phyloP scores from a whole-genome alignment of 2,329 filamentous ascomycete genomes.

The Blastomyces parvus region DNA sequence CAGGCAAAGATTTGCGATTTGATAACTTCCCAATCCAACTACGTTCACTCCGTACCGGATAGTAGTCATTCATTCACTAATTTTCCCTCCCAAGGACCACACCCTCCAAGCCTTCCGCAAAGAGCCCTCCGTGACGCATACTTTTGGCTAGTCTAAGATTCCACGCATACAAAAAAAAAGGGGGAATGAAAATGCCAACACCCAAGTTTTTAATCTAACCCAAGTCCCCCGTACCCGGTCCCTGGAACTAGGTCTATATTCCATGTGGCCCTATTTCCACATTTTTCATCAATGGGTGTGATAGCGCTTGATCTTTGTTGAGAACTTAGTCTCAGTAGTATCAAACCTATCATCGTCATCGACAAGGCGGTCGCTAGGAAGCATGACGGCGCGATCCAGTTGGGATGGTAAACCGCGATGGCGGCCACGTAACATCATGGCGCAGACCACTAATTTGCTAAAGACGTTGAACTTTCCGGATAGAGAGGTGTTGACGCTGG shows the following conservation, averaged over 20 bases:
- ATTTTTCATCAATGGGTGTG: constrained; percentile 3
- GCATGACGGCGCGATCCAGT: constrained; percentile 39
- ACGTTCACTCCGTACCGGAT: no score
- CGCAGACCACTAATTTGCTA: constrained; percentile 46
- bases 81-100: no score
- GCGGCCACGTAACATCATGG: constrained; percentile 47
- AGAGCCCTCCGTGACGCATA: no score
- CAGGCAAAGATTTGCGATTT: no score
- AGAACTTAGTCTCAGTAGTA: background rate
- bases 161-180: no score
- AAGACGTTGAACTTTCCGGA: constrained; percentile 40
- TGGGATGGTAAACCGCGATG: constrained; percentile 48
- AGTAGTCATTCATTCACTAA: no score
- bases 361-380: constrained; percentile 32
- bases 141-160: no score
- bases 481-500: constrained; percentile 24
- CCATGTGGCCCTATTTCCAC: background rate
- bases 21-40: no score
- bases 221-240: background rate
- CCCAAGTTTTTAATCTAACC: background rate
- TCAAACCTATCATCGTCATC: constrained; percentile 32
- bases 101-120: no score
- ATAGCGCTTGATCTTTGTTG: constrained; percentile 2
- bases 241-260: background rate
- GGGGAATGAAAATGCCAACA: background rate